These are phyloP conservation scores for Durotheca rogersii DNA, from an alignment of 495 filamentous ascomycete species.

Conservation along the genomic window DNA sequence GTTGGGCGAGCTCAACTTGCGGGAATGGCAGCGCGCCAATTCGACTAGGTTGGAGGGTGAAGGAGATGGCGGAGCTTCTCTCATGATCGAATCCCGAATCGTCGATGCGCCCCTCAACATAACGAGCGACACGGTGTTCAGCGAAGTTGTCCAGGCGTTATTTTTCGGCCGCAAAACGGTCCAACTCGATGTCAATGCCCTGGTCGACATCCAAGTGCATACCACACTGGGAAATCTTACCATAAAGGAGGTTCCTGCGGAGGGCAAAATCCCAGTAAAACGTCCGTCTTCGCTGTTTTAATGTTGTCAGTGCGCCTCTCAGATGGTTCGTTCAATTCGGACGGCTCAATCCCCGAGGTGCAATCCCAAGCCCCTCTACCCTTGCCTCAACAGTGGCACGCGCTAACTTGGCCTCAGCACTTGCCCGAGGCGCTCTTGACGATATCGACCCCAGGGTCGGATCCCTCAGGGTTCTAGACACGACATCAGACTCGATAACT, in stretches of 20 bases:
- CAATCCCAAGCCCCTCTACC: slow-evolving; percentile 22
- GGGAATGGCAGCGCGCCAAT: slow-evolving; percentile 80
- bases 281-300: slow-evolving; percentile 60
- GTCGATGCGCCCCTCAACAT: slow-evolving; percentile 77
- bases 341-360: slow-evolving; percentile 18
- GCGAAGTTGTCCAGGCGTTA: slow-evolving; percentile 70
- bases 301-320: slow-evolving; percentile 52
- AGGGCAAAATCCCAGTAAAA: slow-evolving; percentile 84
- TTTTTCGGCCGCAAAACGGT: slow-evolving; percentile 68
- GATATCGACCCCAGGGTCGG: slow-evolving; percentile 62
- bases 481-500: slow-evolving; percentile 64
- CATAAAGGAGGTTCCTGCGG: slow-evolving; percentile 77
- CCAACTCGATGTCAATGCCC: slow-evolving; percentile 69
- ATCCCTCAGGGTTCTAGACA: slow-evolving; percentile 64
- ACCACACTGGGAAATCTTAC: slow-evolving; percentile 77
- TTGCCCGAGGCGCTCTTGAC: slow-evolving; percentile 43
- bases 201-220: slow-evolving; percentile 76
- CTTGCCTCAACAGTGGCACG: neutral
- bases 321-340: slow-evolving; percentile 20
- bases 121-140: slow-evolving; percentile 72
- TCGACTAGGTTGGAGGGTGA: slow-evolving; percentile 65
- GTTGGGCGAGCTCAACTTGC: slow-evolving; percentile 73
- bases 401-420: slow-evolving; percentile 40
- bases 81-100: slow-evolving; percentile 73
- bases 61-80: slow-evolving; percentile 52